Percentiles rank a stretch among this genome's conserved stretches.
Evolutionary conservation across 179 eudicot species (phyloP).

Genomic region (Heliamphora ciliata): DNA sequence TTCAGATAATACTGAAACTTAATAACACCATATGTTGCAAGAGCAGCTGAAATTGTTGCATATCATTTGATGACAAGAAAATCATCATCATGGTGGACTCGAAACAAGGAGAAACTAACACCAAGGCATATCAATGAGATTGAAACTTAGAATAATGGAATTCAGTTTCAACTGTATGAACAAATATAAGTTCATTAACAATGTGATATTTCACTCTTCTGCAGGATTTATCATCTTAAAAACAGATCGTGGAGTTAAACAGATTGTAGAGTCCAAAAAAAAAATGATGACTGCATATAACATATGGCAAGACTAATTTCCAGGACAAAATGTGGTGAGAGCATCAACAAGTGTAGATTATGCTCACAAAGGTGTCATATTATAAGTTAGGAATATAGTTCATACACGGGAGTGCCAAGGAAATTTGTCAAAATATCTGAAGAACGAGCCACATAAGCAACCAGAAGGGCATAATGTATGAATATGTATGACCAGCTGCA

Average conservation of each 20-base stretch:
- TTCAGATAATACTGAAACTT: not conserved
- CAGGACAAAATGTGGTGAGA: not conserved
- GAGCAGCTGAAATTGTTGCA: not conserved
- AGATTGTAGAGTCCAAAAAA: not conserved
- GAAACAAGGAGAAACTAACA: not conserved
- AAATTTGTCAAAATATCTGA: slow-evolving; percentile 76
- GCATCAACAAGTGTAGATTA: slow-evolving; percentile 8
- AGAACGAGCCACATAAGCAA: slow-evolving; percentile 90
- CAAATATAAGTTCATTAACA: not conserved
- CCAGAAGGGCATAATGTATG: slow-evolving; percentile 87
- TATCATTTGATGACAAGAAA: not conserved
- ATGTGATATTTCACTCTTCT: not conserved
- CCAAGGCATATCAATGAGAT: not conserved
- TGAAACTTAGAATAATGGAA: not conserved
- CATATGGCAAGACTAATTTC: not conserved
- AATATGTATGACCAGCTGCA: slow-evolving; percentile 97
- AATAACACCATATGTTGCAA: not conserved
- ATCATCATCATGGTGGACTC: not conserved
- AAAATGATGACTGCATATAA: not conserved
- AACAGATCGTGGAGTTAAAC: not conserved
- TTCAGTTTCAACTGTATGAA: not conserved
- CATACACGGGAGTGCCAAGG: slow-evolving; percentile 81
- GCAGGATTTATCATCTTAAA: not conserved
- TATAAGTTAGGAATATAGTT: slow-evolving; percentile 16
- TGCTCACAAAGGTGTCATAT: not conserved